Percentiles rank a stretch among this genome's conserved stretches.
Conservation (phyloP, 2,329 filamentous ascomycete genomes). For the Fusarium drepaniforme region DNA sequence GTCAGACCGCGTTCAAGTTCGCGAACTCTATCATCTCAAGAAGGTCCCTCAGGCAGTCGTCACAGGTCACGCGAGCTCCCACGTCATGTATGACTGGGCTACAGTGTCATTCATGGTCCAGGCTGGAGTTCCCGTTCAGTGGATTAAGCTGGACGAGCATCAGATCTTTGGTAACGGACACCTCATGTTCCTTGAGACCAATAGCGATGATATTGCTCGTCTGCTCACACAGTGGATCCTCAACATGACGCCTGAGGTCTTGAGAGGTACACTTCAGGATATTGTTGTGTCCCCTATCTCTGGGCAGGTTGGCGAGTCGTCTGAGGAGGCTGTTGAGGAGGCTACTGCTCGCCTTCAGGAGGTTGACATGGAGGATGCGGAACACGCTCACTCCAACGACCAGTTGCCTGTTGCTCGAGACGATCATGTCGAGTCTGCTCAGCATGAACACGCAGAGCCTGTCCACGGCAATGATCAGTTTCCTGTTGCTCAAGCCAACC, state of each 20-base stretch:
- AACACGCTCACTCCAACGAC: background rate
- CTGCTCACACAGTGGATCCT: slow-evolving; percentile 54
- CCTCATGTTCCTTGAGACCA: slow-evolving; percentile 66
- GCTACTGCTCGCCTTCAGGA: background rate
- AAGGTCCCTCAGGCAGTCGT: slow-evolving; percentile 62
- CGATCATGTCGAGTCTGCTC: background rate
- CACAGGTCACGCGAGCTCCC: slow-evolving; percentile 66
- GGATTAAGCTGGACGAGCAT: slow-evolving; percentile 57
- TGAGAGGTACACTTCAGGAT: background rate
- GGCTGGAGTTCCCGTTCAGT: slow-evolving; percentile 59
- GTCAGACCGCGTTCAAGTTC: slow-evolving; percentile 16
- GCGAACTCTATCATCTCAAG: slow-evolving; percentile 61
- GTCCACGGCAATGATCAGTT: background rate
- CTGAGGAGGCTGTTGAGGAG: background rate
- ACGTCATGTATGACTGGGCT: slow-evolving; percentile 67
- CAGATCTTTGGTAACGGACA: slow-evolving; percentile 67
- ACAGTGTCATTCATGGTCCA: slow-evolving; percentile 65
- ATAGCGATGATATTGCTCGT: slow-evolving; percentile 58
- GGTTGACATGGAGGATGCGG: background rate
- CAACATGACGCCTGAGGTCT: slow-evolving; percentile 8
- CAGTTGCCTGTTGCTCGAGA: no score
- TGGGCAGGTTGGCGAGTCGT: background rate
- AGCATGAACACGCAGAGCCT: background rate
- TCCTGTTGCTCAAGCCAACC: no score
- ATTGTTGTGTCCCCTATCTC: slow-evolving; percentile 8